Evolutionary conservation across 106 monocot species (phyloP).

Genomic region (Dendrobium catenatum): DNA sequence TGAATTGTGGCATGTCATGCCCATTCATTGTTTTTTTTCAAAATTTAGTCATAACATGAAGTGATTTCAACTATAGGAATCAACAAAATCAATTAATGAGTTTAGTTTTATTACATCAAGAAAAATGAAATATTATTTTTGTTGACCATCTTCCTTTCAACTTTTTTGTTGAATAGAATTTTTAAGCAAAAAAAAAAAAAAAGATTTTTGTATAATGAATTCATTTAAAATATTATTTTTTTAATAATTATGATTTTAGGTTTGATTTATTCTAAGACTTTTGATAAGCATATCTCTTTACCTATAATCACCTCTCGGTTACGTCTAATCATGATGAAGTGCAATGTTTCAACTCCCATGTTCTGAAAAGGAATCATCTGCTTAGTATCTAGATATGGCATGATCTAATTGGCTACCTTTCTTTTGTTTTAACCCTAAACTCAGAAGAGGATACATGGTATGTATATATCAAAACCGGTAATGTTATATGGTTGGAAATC

Average conservation of each 20-base stretch:
- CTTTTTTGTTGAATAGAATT: neutral
- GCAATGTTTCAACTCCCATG: neutral
- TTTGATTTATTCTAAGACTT: neutral
- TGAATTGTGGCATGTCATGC: neutral
- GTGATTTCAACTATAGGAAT: neutral
- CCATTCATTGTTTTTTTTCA: neutral
- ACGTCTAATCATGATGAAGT: neutral
- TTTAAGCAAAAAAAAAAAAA: neutral
- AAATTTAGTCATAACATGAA: neutral
- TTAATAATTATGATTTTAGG: neutral
- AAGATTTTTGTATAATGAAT: neutral
- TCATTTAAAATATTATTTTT: neutral
- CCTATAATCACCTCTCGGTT: neutral
- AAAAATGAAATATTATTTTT: neutral
- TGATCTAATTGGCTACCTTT: neutral
- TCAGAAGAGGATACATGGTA: too few species aligned
- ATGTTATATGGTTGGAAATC: too few species aligned
- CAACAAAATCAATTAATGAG: neutral
- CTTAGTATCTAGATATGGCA: neutral
- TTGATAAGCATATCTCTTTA: neutral
- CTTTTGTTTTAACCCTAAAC: neutral
- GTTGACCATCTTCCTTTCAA: neutral
- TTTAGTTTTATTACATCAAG: neutral
- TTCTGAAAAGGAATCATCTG: neutral
- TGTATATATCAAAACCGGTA: too few species aligned